Evolutionary conservation across 1,139 yeast species (phyloP).

Genomic region (Saccharomyces hybrid): DNA sequence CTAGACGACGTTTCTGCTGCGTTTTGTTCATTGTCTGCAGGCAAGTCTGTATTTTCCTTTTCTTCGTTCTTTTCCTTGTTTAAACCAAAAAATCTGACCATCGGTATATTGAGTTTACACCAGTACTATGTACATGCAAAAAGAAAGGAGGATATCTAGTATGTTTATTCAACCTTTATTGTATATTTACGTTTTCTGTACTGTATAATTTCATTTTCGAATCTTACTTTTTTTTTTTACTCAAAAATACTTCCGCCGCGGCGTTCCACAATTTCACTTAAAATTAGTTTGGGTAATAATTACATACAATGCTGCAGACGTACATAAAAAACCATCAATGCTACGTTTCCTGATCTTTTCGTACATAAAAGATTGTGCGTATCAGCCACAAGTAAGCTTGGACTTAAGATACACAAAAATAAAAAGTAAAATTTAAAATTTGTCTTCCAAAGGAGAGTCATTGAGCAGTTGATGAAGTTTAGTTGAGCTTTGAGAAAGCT

Average conservation of each 20-base stretch:
- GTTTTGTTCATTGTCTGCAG: conserved; percentile 1
- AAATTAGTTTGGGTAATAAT: background rate
- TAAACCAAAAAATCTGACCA: conserved; percentile 2
- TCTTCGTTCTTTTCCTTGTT: conserved; percentile 1
- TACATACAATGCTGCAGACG: background rate
- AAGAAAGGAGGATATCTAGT: background rate
- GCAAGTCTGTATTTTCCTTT: background rate
- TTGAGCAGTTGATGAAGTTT: conserved; percentile 31
- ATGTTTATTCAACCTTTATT: background rate
- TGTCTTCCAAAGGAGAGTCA: conserved; percentile 24
- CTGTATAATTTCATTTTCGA: background rate
- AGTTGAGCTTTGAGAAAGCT: conserved; percentile 31
- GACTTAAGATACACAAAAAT: background rate
- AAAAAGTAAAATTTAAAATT: background rate
- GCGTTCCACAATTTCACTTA: background rate
- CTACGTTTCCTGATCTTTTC: background rate
- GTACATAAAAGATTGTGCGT: background rate
- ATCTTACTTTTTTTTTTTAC: background rate
- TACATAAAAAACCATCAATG: background rate
- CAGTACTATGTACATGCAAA: background rate
- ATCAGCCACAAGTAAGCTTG: background rate
- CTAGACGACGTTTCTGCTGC: background rate
- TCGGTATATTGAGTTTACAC: background rate
- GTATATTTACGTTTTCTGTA: background rate
- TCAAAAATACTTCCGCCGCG: background rate